A percentile compares a stretch with the other conserved stretches of the same genome.
These are phyloP conservation scores for Cornus suecica DNA, from an alignment of 148 eudicot genomes.

Conservation along the genomic window DNA sequence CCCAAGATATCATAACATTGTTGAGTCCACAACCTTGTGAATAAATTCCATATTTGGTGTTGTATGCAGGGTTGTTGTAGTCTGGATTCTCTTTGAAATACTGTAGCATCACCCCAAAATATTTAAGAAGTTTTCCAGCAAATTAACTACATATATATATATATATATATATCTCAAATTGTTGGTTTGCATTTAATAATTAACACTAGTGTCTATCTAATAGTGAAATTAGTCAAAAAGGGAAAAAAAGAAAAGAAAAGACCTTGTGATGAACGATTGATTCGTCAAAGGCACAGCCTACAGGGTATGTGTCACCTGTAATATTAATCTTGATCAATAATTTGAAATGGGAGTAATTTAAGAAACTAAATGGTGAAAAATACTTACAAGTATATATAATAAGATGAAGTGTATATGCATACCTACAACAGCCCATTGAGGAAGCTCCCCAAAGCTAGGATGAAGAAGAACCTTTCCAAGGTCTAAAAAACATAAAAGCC, in stretches of 20 bases:
- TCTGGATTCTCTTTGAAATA: constrained; percentile 46
- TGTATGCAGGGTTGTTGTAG: constrained; percentile 34
- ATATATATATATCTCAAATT: neutral
- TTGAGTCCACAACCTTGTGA: constrained; percentile 44
- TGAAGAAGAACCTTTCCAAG: constrained; percentile 90
- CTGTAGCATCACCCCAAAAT: constrained; percentile 18
- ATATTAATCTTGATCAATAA: neutral
- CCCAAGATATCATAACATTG: constrained; percentile 59
- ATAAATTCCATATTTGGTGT: constrained; percentile 43
- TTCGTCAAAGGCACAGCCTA: constrained; percentile 85
- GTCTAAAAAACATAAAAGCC: constrained; percentile 33
- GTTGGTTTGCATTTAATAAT: neutral
- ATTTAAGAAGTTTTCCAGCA: neutral
- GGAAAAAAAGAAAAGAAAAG: neutral
- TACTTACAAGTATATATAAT: neutral
- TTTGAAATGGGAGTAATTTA: neutral
- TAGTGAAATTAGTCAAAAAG: neutral
- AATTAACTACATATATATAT: neutral
- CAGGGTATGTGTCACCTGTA: constrained; percentile 79
- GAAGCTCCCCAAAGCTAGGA: constrained; percentile 80
- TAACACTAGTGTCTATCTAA: too few relatives aligned
- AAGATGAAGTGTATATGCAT: neutral
- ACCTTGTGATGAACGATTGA: constrained; percentile 92
- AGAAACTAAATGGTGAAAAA: neutral
- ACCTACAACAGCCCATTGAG: constrained; percentile 97